Conservation (phyloP, 495 filamentous ascomycete species). For the Xylaria flabelliformis region DNA sequence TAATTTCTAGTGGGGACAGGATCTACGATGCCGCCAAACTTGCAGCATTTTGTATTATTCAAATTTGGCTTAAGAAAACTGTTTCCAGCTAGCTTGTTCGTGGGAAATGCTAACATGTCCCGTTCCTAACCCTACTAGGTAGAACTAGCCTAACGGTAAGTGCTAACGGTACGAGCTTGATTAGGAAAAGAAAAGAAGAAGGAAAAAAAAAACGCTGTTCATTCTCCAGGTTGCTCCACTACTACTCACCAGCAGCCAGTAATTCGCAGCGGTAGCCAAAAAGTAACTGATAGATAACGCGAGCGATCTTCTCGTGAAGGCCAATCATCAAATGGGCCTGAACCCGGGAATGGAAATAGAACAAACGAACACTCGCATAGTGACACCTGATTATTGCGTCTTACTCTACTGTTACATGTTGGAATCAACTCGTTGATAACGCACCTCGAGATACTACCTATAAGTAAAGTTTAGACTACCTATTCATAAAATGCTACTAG, state of each 20-base stretch:
- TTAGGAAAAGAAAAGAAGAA: background rate
- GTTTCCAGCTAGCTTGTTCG: slow-evolving; percentile 3
- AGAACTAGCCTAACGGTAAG: background rate
- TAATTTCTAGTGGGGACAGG: background rate
- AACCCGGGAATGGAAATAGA: slow-evolving; percentile 1
- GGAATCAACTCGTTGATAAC: background rate
- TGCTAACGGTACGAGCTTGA: background rate
- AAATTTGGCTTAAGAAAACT: background rate
- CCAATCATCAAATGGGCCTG: background rate
- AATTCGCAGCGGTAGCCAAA: background rate
- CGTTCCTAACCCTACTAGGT: background rate
- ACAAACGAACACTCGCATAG: background rate
- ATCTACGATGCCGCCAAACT: slow-evolving; percentile 11
- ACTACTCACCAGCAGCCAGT: background rate
- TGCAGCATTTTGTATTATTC: background rate
- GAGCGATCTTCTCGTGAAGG: background rate
- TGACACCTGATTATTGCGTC: background rate
- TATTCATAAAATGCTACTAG: background rate
- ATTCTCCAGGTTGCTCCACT: background rate
- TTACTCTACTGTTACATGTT: slow-evolving; percentile 11
- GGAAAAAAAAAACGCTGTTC: background rate
- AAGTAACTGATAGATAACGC: background rate
- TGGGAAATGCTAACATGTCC: slow-evolving; percentile 2
- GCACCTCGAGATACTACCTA: slow-evolving; percentile 12
- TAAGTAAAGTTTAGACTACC: slow-evolving; percentile 11